Evolutionary conservation across 768 basidiomycete genomes (phyloP).

Genomic region (Boletellus ananas): DNA sequence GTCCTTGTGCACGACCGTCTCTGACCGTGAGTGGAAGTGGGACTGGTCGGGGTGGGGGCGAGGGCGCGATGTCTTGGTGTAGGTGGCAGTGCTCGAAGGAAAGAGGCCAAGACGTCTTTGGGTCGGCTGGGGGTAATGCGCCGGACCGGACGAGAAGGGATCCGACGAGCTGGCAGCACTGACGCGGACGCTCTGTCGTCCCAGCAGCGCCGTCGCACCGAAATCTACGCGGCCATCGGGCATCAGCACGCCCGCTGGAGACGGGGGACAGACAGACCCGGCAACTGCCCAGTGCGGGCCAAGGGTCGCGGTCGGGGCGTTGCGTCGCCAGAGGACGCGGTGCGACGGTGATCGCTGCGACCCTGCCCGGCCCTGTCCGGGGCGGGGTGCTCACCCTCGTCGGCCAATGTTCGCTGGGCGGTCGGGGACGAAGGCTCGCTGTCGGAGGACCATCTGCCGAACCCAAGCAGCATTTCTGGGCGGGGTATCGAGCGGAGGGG

Average conservation of each 20-base stretch:
- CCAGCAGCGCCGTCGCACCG: conserved; percentile 2
- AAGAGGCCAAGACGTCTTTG: conserved; percentile 31
- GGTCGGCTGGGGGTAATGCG: conserved; percentile 30
- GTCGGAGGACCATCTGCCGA: conserved; percentile 21
- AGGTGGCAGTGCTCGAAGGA: conserved; percentile 38
- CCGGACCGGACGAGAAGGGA: conserved; percentile 10
- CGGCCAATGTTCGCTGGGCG: background rate
- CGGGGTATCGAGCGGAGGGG: background rate
- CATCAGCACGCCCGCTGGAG: no score
- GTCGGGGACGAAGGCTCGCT: conserved; percentile 19
- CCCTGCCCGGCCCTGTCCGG: conserved; percentile 6
- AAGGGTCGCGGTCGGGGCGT: conserved; percentile 44
- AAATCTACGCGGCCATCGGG: conserved; percentile 7
- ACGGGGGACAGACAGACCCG: conserved; percentile 18
- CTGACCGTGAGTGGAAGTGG: conserved; percentile 37
- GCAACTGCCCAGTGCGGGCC: conserved; percentile 14
- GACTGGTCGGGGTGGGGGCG: conserved; percentile 32
- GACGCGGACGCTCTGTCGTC: conserved; percentile 11
- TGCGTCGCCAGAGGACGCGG: conserved; percentile 45
- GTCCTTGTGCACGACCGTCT: conserved; percentile 26
- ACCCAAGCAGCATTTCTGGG: conserved; percentile 22
- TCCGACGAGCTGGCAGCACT: conserved; percentile 9
- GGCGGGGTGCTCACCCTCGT: conserved; percentile 1
- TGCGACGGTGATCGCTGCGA: conserved; percentile 25
- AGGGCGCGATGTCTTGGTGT: conserved; percentile 27